phyloP scores from a whole-genome alignment of 148 eudicot species.

The Cornus kousa region DNA sequence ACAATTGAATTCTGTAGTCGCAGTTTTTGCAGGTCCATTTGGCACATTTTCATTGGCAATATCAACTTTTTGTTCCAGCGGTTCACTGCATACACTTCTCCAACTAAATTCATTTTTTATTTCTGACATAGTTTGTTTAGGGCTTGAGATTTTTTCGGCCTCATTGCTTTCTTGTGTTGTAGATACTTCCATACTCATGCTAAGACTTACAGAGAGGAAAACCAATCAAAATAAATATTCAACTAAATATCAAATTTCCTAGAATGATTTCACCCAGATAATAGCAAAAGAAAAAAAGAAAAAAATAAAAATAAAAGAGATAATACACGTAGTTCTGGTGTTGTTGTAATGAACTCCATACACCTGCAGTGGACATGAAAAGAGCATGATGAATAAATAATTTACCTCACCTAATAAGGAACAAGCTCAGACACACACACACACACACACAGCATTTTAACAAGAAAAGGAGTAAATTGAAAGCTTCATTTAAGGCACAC shows the following conservation, averaged over 20 bases:
- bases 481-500: background rate
- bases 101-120: background rate
- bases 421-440: conserved; percentile 1
- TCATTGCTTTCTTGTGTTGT: conserved; percentile 5
- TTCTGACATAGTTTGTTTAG: conserved; percentile 11
- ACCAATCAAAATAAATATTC: background rate
- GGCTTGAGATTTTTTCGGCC: background rate
- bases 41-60: conserved; percentile 18
- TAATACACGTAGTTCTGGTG: background rate
- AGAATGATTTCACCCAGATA: background rate
- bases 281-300: background rate
- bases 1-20: conserved; percentile 7
- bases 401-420: background rate
- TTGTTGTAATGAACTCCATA: conserved; percentile 2
- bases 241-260: background rate
- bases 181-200: conserved; percentile 12
- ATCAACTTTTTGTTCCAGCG: conserved; percentile 14
- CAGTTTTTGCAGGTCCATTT: conserved; percentile 15
- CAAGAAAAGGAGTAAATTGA: background rate
- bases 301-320: too few species aligned
- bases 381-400: background rate
- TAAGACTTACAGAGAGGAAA: background rate
- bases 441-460: too few species aligned
- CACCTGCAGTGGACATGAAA: background rate
- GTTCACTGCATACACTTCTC: conserved; percentile 11